A percentile compares a stretch with the other conserved stretches of the same genome.
Evolutionary conservation across 148 eudicot species (phyloP).

Genomic region (Mesembryanthemum crystallinum): DNA sequence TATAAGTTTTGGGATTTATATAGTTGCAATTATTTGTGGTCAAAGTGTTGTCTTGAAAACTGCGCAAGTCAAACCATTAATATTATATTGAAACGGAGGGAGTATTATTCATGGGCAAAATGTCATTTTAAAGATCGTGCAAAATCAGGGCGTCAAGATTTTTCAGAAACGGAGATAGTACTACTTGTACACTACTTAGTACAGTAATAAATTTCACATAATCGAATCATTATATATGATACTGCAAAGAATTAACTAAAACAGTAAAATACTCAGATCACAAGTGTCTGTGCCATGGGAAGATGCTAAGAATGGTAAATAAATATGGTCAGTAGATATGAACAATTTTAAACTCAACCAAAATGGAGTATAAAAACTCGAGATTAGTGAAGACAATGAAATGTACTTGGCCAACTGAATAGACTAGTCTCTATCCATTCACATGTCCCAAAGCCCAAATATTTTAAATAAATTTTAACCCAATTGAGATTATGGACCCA

Average conservation of each 20-base stretch:
- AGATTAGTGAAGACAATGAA: conserved; percentile 10
- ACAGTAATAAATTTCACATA: no score
- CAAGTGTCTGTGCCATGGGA: conserved; percentile 8
- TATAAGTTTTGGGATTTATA: no score
- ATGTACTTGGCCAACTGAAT: conserved; percentile 3
- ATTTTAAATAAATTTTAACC: neutral
- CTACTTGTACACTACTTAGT: no score
- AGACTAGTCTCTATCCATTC: conserved; percentile 27
- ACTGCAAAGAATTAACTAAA: neutral
- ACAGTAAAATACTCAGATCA: neutral
- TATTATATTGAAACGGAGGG: no score
- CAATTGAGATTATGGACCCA: neutral
- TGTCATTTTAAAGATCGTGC: no score
- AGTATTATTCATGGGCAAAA: no score
- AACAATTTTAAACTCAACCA: neutral
- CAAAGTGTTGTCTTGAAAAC: no score
- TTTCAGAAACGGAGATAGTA: no score
- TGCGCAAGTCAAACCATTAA: no score
- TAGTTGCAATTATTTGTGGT: no score
- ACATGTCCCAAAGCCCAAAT: conserved; percentile 26
- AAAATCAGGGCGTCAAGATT: no score
- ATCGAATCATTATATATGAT: neutral
- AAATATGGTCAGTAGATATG: neutral
- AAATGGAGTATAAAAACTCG: neutral
- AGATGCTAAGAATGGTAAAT: conserved; percentile 25